phyloP scores from a whole-genome alignment of 1,284 basidiomycete genomes.

The Mycosarcoma maydis region DNA sequence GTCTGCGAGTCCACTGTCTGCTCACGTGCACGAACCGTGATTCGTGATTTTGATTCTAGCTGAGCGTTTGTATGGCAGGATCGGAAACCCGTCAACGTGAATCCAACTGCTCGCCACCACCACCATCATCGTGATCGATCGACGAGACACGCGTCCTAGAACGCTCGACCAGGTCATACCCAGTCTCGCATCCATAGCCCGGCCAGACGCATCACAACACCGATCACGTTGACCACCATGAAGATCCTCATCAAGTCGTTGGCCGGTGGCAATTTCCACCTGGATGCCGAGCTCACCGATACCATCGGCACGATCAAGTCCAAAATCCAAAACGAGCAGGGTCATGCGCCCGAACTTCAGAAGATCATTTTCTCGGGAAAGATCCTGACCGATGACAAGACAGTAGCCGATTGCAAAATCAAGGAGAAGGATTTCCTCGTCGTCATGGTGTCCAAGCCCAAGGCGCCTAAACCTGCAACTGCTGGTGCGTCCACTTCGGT shows the following conservation, averaged over 20 bases:
- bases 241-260: constrained; percentile 65
- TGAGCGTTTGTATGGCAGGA: too few relatives aligned
- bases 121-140: too few relatives aligned
- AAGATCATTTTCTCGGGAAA: constrained; percentile 98
- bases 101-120: too few relatives aligned
- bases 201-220: too few relatives aligned
- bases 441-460: constrained; percentile 85
- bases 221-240: constrained; percentile 34
- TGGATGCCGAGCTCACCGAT: constrained; percentile 62
- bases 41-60: too few relatives aligned
- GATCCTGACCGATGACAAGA: constrained; percentile 88
- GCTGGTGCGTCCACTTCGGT: constrained; percentile 45
- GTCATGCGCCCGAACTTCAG: constrained; percentile 78
- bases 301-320: constrained; percentile 79
- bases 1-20: too few relatives aligned
- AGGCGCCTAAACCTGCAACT: constrained; percentile 54
- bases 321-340: constrained; percentile 82
- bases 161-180: too few relatives aligned
- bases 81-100: too few relatives aligned
- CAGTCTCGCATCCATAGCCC: too few relatives aligned
- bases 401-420: constrained; percentile 86
- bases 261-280: constrained; percentile 64
- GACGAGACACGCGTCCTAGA: too few relatives aligned
- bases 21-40: too few relatives aligned
- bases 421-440: constrained; percentile 99